Evolutionary conservation across 1,284 basidiomycete genomes (phyloP), one percentile per base, ranked within the genome.

Genomic region (Ganoderma lucidum): DNA sequence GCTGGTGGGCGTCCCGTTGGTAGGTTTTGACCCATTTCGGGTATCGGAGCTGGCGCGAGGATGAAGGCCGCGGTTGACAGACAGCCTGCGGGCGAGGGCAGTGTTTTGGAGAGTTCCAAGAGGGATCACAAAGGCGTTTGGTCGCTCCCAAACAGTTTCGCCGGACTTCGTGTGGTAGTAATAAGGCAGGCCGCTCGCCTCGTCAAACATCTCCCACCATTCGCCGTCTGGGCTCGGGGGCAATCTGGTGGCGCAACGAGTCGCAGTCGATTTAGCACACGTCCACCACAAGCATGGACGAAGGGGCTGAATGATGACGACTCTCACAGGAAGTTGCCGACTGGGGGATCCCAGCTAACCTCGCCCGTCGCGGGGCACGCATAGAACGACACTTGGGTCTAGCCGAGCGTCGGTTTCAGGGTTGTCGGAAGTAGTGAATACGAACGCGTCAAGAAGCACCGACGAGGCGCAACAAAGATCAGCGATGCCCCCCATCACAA

Each of bases 121-220:
- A 41, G 96, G 96, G 72, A 98, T 97, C 42, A 98, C 92, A 78
- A 97, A 96, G 19, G 90, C 93, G 14, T 84, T 81, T 6, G 96
- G 96, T 37, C 93, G 88, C 67, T 93, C 93, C 96, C 96, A 98
- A 44, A 93, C 91, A 3, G 95, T 96, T 75, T 94, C 91, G 3
- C 91, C 91, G 1, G 93, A 92, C 78, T 93, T 90, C 1, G 96
- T 98, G 77, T 95, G 95, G 81, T 96, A 97, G 81, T 96, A 98
- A 80, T 98, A 98, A 15, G 93, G 90, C 68, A 96, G 83, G 45
- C 92, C 92, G 65, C 89, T 91, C 41, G 89, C 86, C 45, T 94
- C 90, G 80, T 97, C 96, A 56, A 87, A 85, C 72, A 98, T 86
- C 80, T 98, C 96, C 95, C 96, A 97, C 96, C 96, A 98, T 79